phyloP scores from a whole-genome alignment of 257 asterid species.

The Ligustrum vulgare region DNA sequence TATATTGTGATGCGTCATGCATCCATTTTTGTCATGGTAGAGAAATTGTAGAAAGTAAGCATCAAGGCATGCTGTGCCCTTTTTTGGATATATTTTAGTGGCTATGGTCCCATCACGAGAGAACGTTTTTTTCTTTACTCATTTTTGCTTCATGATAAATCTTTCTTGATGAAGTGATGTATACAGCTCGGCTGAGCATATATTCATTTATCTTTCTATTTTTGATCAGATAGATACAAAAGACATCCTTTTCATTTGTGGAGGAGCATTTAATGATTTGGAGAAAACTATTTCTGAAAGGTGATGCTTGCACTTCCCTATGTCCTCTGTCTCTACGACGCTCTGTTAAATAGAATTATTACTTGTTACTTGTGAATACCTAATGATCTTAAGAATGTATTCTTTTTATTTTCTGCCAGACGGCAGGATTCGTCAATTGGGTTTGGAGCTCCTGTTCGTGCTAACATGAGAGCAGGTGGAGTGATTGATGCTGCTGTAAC shows the following conservation, averaged over 20 bases:
- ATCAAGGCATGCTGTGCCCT: no score
- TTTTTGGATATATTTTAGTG: no score
- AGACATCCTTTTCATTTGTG: constrained; percentile 89
- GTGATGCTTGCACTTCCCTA: constrained; percentile 37
- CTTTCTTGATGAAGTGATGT: background rate
- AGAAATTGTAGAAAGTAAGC: no score
- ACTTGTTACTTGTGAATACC: constrained; percentile 19
- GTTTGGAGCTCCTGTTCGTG: constrained; percentile 91
- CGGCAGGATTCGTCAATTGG: constrained; percentile 96
- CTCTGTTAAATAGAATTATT: constrained; percentile 12
- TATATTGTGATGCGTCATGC: no score
- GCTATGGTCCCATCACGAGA: no score
- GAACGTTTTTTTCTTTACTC: background rate
- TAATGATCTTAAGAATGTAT: constrained; percentile 4
- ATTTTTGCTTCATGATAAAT: constrained; percentile 16
- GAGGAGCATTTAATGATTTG: constrained; percentile 92
- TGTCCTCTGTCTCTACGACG: background rate
- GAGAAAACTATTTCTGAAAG: constrained; percentile 94
- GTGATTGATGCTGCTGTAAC: constrained; percentile 70
- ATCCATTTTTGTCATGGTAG: no score
- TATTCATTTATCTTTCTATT: constrained; percentile 8
- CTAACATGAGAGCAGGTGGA: constrained; percentile 86
- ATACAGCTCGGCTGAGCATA: constrained; percentile 4
- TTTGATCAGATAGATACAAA: constrained; percentile 79
- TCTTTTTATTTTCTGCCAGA: constrained; percentile 42